These are phyloP conservation scores for Tephrocybe sp. DNA, from an alignment of 768 basidiomycete species.

Conservation along the genomic window DNA sequence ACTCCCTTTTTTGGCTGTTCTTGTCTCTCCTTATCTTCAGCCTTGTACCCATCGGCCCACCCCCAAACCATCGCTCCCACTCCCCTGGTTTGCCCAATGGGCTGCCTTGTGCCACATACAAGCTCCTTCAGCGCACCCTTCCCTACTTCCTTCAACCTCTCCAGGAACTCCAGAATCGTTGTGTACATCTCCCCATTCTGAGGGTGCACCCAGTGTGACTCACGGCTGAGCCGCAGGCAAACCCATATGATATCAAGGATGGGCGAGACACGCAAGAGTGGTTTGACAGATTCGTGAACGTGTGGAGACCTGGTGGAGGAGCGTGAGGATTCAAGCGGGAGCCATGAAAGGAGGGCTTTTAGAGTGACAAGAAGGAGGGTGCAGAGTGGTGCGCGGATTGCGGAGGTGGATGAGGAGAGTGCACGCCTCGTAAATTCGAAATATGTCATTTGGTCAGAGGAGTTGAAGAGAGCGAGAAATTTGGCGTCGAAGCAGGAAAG, in stretches of 20 bases:
- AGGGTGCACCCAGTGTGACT: background rate
- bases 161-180: background rate
- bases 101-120: background rate
- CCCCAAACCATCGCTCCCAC: constrained; percentile 4
- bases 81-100: background rate
- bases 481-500: constrained; percentile 13
- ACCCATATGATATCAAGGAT: constrained; percentile 10
- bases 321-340: constrained; percentile 1
- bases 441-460: background rate
- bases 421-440: constrained; percentile 1
- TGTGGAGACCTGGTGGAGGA: background rate
- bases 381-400: background rate
- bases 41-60: background rate
- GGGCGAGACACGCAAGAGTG: constrained; percentile 5
- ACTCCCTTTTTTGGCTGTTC: background rate
- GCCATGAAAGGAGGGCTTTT: background rate
- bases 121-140: background rate
- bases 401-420: background rate
- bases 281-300: background rate
- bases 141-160: background rate
- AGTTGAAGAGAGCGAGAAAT: background rate
- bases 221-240: constrained; percentile 1
- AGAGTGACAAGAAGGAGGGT: background rate
- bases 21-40: background rate
- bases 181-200: background rate